A percentile compares a stretch with the other conserved stretches of the same genome.
Conservation (phyloP, 306 rosid species). For the Rosa lucieae region DNA sequence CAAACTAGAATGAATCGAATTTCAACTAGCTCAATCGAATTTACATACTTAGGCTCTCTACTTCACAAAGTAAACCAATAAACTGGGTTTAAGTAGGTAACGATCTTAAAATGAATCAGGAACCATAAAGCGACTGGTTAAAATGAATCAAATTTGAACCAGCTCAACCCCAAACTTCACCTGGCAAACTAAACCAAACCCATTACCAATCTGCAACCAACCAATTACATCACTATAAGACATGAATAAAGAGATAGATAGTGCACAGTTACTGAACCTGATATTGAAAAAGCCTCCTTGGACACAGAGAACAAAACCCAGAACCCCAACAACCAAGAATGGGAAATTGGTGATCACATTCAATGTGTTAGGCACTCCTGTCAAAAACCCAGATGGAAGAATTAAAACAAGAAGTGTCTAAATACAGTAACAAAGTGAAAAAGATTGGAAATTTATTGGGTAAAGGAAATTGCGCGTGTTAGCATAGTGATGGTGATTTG, state of each 20-base stretch:
- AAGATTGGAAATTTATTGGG: constrained; percentile 5
- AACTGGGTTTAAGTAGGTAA: too few relatives aligned
- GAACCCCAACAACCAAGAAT: constrained; percentile 64
- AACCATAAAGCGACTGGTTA: too few relatives aligned
- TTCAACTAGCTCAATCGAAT: too few relatives aligned
- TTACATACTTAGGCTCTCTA: too few relatives aligned
- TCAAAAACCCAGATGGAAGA: constrained; percentile 29
- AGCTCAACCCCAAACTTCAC: constrained; percentile 54
- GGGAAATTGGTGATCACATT: constrained; percentile 74
- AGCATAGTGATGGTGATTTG: constrained; percentile 42
- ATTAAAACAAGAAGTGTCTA: constrained; percentile 7
- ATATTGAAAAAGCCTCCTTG: constrained; percentile 50
- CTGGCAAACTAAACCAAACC: constrained; percentile 25
- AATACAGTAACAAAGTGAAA: not conserved
- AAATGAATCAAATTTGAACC: too few relatives aligned
- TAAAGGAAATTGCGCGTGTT: constrained; percentile 67
- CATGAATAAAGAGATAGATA: not conserved
- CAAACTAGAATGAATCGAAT: too few relatives aligned
- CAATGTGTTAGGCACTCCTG: constrained; percentile 71
- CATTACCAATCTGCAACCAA: not conserved
- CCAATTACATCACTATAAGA: not conserved
- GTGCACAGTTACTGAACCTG: constrained; percentile 35
- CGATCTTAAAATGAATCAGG: too few relatives aligned
- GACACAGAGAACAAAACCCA: constrained; percentile 57
- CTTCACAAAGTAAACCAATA: too few relatives aligned